Evolutionary conservation across 2,329 filamentous ascomycete species (phyloP).

Genomic region (Alternaria arbusti): DNA sequence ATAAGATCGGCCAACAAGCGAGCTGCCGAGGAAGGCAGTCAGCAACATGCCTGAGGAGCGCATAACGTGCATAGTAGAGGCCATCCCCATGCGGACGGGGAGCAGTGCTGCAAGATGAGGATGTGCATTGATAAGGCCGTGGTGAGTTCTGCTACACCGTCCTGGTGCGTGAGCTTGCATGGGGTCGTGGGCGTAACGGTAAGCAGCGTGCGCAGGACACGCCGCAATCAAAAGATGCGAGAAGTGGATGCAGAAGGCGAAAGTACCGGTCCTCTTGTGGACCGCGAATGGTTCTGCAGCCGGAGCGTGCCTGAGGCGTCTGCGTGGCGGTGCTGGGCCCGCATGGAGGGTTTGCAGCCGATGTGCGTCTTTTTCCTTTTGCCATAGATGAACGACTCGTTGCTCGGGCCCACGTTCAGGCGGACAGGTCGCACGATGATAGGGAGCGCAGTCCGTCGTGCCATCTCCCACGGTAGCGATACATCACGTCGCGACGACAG

Average conservation of each 20-base stretch:
- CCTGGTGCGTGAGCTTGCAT: background rate
- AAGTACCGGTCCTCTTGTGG: background rate
- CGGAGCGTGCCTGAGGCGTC: conserved; percentile 19
- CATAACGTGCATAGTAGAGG: conserved; percentile 2
- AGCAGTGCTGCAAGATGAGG: conserved; percentile 8
- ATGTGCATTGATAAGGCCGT: conserved; percentile 5
- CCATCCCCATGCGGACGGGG: background rate
- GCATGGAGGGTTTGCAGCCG: background rate
- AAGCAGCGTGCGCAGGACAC: background rate
- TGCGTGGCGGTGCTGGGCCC: conserved; percentile 14
- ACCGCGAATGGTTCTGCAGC: conserved; percentile 7
- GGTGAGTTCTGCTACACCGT: background rate
- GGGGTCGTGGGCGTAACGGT: background rate
- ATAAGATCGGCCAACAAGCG: conserved; percentile 9
- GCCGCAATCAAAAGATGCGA: conserved; percentile 13
- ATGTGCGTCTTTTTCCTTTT: background rate
- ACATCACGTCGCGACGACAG: background rate
- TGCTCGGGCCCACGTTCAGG: background rate
- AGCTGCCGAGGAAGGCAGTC: background rate
- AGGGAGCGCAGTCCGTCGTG: background rate
- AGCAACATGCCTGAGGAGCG: background rate
- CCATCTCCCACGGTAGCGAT: background rate
- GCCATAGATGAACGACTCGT: background rate
- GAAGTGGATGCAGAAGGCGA: conserved; percentile 7
- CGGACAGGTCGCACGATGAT: background rate